Evolutionary conservation across 2,329 filamentous ascomycete species (phyloP).

Genomic region (Neonectria ditissima): DNA sequence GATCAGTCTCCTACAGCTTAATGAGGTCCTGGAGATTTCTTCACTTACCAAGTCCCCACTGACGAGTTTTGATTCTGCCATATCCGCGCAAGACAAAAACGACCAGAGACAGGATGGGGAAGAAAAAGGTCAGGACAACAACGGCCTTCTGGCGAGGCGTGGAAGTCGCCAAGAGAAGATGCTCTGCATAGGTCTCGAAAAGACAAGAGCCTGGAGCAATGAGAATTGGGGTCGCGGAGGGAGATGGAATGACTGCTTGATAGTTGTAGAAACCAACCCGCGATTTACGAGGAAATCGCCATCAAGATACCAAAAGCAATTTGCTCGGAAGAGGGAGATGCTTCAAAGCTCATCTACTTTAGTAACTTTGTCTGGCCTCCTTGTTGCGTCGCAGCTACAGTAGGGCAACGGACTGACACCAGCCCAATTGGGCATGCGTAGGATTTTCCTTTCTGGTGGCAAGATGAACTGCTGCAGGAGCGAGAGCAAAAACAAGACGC

Average conservation of each 20-base stretch:
- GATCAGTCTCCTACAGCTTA: constrained; percentile 14
- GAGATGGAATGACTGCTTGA: background rate
- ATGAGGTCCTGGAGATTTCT: background rate
- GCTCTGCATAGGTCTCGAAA: background rate
- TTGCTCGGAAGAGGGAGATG: background rate
- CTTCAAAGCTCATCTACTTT: background rate
- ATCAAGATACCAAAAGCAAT: background rate
- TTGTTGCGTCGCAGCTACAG: constrained; percentile 1
- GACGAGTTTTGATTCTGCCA: constrained; percentile 22
- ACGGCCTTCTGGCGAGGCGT: constrained; percentile 22
- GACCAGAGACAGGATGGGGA: constrained; percentile 23
- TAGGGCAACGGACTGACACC: background rate
- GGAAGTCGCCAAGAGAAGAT: background rate
- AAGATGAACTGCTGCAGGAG: constrained; percentile 14
- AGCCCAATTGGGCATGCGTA: background rate
- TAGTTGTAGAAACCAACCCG: constrained; percentile 15
- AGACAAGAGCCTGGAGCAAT: background rate
- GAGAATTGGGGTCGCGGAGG: background rate
- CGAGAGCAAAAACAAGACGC: background rate
- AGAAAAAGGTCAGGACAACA: constrained; percentile 22
- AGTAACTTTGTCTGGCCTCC: background rate
- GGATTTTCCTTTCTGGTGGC: background rate
- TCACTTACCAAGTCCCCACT: constrained; percentile 30
- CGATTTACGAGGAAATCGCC: background rate
- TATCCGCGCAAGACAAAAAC: constrained; percentile 22